Evolutionary conservation across 495 filamentous ascomycete species (phyloP).

Genomic region (Penicillium macrosclerotiorum): DNA sequence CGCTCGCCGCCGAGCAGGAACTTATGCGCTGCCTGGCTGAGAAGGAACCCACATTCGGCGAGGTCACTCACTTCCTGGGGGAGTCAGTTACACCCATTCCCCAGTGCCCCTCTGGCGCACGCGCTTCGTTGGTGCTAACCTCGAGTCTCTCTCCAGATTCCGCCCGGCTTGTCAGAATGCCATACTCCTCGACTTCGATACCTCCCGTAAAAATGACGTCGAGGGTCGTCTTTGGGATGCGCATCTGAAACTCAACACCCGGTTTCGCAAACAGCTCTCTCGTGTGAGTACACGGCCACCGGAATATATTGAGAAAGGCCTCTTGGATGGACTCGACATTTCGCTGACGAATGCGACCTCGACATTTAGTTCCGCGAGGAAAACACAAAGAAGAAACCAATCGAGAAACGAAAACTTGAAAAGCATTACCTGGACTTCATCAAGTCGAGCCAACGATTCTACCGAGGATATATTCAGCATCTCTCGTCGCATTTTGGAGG

Average conservation of each 20-base stretch:
- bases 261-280: conserved; percentile 64
- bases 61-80: conserved; percentile 55
- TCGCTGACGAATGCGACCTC: conserved; percentile 16
- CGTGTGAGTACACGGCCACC: conserved; percentile 36
- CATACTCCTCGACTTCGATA: conserved; percentile 71
- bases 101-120: too few species aligned
- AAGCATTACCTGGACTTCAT: conserved; percentile 80
- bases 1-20: conserved; percentile 47
- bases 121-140: too few species aligned
- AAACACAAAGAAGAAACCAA: conserved; percentile 61
- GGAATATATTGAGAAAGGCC: conserved; percentile 11
- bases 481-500: conserved; percentile 69
- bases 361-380: conserved; percentile 49
- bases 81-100: conserved; percentile 49
- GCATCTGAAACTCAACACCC: conserved; percentile 71
- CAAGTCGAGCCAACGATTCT: conserved; percentile 82
- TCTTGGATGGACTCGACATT: too few species aligned
- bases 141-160: conserved; percentile 49
- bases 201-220: conserved; percentile 58
- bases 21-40: conserved; percentile 49
- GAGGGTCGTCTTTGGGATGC: conserved; percentile 76
- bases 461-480: conserved; percentile 77
- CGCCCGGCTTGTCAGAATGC: conserved; percentile 66
- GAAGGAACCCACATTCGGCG: conserved; percentile 54
- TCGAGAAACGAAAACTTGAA: conserved; percentile 74